Percentiles rank a stretch among this genome's conserved stretches.
Evolutionary conservation across 192 early-diverging fungal species (phyloP).

Genomic region (Linnemannia zychae): DNA sequence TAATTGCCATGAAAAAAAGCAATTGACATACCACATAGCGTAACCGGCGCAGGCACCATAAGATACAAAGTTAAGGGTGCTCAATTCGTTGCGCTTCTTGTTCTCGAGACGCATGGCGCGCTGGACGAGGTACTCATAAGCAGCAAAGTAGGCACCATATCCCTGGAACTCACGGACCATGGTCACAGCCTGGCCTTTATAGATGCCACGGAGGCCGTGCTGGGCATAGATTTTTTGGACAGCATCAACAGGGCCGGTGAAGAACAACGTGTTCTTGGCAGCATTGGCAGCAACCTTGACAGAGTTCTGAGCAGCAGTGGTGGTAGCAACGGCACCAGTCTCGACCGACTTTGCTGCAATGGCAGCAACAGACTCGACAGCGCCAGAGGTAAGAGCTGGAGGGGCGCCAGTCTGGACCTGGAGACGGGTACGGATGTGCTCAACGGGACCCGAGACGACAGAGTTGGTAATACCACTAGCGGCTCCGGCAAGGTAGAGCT

Average conservation of each 20-base stretch:
- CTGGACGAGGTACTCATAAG: slow-evolving; percentile 93
- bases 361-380: slow-evolving; percentile 27
- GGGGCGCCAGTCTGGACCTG: slow-evolving; percentile 88
- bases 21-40: slow-evolving; percentile 78
- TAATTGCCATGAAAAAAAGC: not conserved
- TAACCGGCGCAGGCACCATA: slow-evolving; percentile 91
- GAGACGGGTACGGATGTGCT: slow-evolving; percentile 95
- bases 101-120: slow-evolving; percentile 75
- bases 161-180: slow-evolving; percentile 91
- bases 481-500: slow-evolving; percentile 91
- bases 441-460: slow-evolving; percentile 91
- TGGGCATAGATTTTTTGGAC: slow-evolving; percentile 82
- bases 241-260: slow-evolving; percentile 87
- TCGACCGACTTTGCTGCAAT: slow-evolving; percentile 17
- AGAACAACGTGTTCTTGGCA: slow-evolving; percentile 57
- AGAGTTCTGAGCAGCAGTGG: slow-evolving; percentile 2
- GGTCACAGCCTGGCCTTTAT: slow-evolving; percentile 92
- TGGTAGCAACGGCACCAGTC: not conserved
- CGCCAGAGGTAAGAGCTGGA: slow-evolving; percentile 33
- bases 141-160: slow-evolving; percentile 94
- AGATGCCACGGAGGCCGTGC: slow-evolving; percentile 86
- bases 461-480: slow-evolving; percentile 91
- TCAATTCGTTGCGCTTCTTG: slow-evolving; percentile 73
- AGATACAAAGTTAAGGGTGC: slow-evolving; percentile 79
- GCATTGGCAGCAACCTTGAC: slow-evolving; percentile 16